Evolutionary conservation across 1,284 basidiomycete genomes (phyloP), one percentile per base, ranked within the genome.

Genomic region (Gymnopus androsaceus): DNA sequence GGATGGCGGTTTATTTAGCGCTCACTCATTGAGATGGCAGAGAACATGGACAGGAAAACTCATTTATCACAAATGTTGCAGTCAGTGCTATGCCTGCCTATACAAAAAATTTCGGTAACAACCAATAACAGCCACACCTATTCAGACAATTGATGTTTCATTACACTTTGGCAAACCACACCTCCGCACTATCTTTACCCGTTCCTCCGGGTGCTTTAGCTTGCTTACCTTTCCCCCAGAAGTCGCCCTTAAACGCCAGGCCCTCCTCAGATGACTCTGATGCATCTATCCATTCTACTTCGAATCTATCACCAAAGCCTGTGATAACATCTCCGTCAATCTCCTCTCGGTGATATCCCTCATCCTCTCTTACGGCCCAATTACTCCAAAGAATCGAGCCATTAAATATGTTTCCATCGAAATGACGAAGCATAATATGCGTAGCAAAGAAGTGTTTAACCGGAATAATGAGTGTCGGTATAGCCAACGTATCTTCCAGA

Each of bases 171-270:
- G 17, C 38, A 58, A 75, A 74, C 72, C 73, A 75, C 15, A 73
- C 69, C 51, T 75, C 71, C 8, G 73, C 73, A 23, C 66, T 61
- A 15, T 66, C 66, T 59, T 69, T 71, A 3, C 69, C 71, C 4
- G 4, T 42, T 0, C 70, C 72, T 12, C 38, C 58, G 1, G 70
- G 71, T 2, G 58, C 55, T 23, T 58, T 58, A 9, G 70, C 67
- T 49, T 70, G 67, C 7, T 58, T 59, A 4, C 72, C 72, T 40
- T 67, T 72, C 0, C 72, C 72, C 72, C 71, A 73, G 58, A 74
- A 70, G 6, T 67, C 64, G 1, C 70, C 69, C 51, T 63, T 67
- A 46, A 74, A 72, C 17, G 70, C 68, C 37, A 69, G 60, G 0
- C 72, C 72, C 42, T 70, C 68, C 21, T 60, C 61, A 1, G 46